Conservation (phyloP, 129 eudicot genomes). For the Tanacetum coccineum region DNA sequence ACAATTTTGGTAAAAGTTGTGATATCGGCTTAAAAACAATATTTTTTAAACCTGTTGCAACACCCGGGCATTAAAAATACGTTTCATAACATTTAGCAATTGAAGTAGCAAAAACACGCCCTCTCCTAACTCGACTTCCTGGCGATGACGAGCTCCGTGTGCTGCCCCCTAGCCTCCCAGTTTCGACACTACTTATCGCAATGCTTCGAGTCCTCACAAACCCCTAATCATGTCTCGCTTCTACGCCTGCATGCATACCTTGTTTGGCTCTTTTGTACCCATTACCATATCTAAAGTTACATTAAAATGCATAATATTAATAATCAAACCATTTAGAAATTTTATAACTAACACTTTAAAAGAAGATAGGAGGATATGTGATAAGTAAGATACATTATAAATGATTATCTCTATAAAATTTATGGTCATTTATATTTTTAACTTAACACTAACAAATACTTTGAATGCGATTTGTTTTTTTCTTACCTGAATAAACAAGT, state of each 20-base stretch:
- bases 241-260: conserved; percentile 10
- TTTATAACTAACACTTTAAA: background rate
- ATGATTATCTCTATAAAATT: too few relatives aligned
- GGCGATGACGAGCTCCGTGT: conserved; percentile 29
- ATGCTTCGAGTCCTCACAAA: conserved; percentile 18
- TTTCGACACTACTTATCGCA: conserved; percentile 24
- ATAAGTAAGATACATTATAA: too few relatives aligned
- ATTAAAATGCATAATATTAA: background rate
- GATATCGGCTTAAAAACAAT: too few relatives aligned
- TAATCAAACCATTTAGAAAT: background rate
- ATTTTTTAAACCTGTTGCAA: too few relatives aligned
- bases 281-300: conserved; percentile 9
- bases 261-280: background rate
- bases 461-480: background rate
- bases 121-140: conserved; percentile 15
- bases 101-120: conserved; percentile 33
- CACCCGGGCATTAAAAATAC: too few relatives aligned
- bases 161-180: conserved; percentile 24
- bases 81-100: conserved; percentile 15
- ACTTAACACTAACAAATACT: background rate
- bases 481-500: conserved; percentile 8
- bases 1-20: too few relatives aligned
- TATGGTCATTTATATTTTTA: background rate
- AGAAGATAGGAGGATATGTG: too few relatives aligned
- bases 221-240: conserved; percentile 30